Evolutionary conservation across 352 stramenopile genomes (phyloP), one percentile per base, ranked within the genome.

Genomic region (Peronospora belbahrii): DNA sequence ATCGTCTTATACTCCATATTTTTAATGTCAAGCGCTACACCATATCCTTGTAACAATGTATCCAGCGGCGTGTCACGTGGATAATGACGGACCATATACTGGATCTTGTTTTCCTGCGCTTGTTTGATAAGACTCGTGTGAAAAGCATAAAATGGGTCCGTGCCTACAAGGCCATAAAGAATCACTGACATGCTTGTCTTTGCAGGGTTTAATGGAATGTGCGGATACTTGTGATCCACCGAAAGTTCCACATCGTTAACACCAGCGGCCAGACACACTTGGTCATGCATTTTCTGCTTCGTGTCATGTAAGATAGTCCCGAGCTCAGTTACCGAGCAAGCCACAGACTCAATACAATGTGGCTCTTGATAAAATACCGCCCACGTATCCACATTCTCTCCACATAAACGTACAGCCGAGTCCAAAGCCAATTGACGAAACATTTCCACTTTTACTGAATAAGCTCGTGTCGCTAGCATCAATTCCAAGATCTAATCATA

Each of bases 1-100:
- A 97, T 91, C 6, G 90, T 97, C 57, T 95, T 95, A 65, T 98
- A 98, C 63, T 98, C 93, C 83, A 97, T 97, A 61, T 97, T 97
- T 62, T 97, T 97, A 45, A 98, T 96, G 45, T 98, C 88, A 22
- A 98, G 61, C 2, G 81, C 75, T 20, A 97, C 85, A 6, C 90
- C 90, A 45, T 96, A 98, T 14, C 92, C 93, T 40, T 96, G 85
- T 6, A 97, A 51, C 30, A 87, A 56, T 34, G 88, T 95, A 52
- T 83, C 66, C 30, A 87, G 41, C 8, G 46, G 62, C 25, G 79
- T 74, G 40, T 91, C 65, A 31, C 69, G 70, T 2, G 84, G 65
- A 14, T 73, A 89, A 40, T 93, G 85, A 23, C 84, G 82, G 28
- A 88, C 61, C 54, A 94, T 86, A 59, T 95, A 95, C 59, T 76